phyloP scores from a whole-genome alignment of 371 early-diverging fungal genomes.

The Cokeromyces recurvatus region DNA sequence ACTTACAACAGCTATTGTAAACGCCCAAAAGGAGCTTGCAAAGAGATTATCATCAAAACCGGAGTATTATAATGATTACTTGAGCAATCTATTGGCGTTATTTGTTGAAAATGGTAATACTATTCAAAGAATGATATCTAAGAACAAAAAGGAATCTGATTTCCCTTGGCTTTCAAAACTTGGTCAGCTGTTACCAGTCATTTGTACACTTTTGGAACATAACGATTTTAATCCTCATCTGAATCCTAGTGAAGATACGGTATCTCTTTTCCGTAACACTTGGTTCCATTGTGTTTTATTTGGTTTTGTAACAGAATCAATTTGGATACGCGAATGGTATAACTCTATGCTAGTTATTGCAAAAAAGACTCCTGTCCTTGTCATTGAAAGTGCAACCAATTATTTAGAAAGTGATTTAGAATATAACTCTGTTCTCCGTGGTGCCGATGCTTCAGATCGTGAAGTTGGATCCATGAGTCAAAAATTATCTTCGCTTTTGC shows the following conservation, averaged over 20 bases:
- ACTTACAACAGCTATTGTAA: conserved; percentile 29
- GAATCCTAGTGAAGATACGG: conserved; percentile 58
- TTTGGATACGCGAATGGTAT: conserved; percentile 78
- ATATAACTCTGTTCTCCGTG: conserved; percentile 79
- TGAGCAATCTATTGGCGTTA: conserved; percentile 50
- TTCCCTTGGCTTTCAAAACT: conserved; percentile 56
- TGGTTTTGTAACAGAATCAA: conserved; percentile 73
- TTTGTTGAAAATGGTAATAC: conserved; percentile 74
- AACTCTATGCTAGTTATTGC: conserved; percentile 68
- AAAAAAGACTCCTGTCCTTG: conserved; percentile 79
- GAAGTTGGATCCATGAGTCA: conserved; percentile 25
- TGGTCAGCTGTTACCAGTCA: conserved; percentile 62
- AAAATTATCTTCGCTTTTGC: conserved; percentile 30
- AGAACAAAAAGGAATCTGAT: conserved; percentile 48
- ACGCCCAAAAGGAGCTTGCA: conserved; percentile 45
- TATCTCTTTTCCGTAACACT: conserved; percentile 74
- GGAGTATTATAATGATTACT: conserved; percentile 54
- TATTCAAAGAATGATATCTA: conserved; percentile 46
- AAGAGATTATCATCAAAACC: conserved; percentile 45
- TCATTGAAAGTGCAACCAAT: conserved; percentile 66
- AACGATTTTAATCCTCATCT: conserved; percentile 61
- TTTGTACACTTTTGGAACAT: conserved; percentile 57
- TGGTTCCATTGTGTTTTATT: conserved; percentile 88
- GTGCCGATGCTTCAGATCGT: conserved; percentile 59
- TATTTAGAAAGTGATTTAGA: conserved; percentile 89